Evolutionary conservation across 83 land plant species (phyloP).

Genomic region (Larix sibirica): DNA sequence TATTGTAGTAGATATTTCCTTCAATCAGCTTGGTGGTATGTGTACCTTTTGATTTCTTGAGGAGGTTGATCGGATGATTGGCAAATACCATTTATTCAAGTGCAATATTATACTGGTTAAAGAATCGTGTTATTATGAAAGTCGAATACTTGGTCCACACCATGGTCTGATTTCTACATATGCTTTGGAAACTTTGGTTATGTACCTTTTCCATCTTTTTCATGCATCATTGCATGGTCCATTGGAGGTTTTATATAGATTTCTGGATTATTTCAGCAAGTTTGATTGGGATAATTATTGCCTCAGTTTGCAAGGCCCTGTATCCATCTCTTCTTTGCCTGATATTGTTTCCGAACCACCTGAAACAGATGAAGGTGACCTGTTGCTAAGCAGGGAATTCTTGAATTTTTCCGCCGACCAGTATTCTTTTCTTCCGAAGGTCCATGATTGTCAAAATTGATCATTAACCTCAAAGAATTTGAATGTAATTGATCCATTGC

Average conservation of each 20-base stretch:
- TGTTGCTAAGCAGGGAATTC: constrained; percentile 58
- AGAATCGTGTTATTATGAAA: constrained; percentile 98
- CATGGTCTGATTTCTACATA: constrained; percentile 93
- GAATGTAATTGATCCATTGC: constrained; percentile 91
- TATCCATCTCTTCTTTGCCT: constrained; percentile 63
- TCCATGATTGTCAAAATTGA: constrained; percentile 37
- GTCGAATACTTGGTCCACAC: constrained; percentile 96
- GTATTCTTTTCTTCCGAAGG: constrained; percentile 50
- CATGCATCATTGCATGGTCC: constrained; percentile 78
- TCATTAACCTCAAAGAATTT: constrained; percentile 65
- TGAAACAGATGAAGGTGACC: constrained; percentile 36
- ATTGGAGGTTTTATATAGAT: constrained; percentile 86
- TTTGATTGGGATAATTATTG: constrained; percentile 96
- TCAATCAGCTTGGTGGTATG: constrained; percentile 82
- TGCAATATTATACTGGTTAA: constrained; percentile 89
- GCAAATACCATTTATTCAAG: constrained; percentile 85
- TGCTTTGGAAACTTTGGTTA: constrained; percentile 87
- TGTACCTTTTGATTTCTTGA: constrained; percentile 81
- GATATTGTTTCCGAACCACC: constrained; percentile 35
- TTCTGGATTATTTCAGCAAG: constrained; percentile 87
- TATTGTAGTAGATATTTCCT: constrained; percentile 81
- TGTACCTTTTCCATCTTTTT: constrained; percentile 83
- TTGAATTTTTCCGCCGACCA: constrained; percentile 34
- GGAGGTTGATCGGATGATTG: constrained; percentile 80
- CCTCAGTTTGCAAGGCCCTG: constrained; percentile 83